Base-by-base conservation (phyloP, 2,329 filamentous ascomycete species). In the Pestalotiopsis sp. region DNA sequence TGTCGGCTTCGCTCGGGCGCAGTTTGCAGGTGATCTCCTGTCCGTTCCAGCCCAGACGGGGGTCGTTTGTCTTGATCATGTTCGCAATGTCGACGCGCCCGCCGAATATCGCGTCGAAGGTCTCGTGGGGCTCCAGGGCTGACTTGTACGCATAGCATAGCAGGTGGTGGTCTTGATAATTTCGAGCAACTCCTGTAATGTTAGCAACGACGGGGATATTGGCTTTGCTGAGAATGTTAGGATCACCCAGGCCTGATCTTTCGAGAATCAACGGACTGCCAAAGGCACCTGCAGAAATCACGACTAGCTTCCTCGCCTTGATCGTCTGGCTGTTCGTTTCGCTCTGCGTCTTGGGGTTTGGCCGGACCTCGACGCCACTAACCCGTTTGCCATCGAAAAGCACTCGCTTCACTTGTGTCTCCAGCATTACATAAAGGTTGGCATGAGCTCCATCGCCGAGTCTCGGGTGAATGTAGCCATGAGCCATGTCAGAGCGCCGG, bases 361-460 rank as follows among this genome's bases (percentile, higher is more conserved):
- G 67, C 31, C 68, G 67, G 38, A 69, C 71, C 17, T 62, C 64
- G 6, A 75, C 68, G 3, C 73, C 73, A 13, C 27, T 25, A 4
- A 72, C 73, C 45, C 41, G 68, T 45, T 68, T 49, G 20, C 27
- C 59, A 1, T 74, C 71, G 13, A 74, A 69, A 2, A 76, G 13
- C 17, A 76, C 69, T 1, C 71, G 68, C 4, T 57, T 57, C 2
- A 89, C 86, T 70, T 85, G 84, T 5, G 84, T 82, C 69, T 89
- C 82, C 0, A 84, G 79, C 6, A 89, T 76, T 5, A 89, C 82
- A 65, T 88, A 83, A 1, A 90, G 79, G 64, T 87, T 87, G 0
- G 83, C 80, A 66, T 86, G 81, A 17, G 82, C 75, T 2, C 68
- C 74, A 66, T 81, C 80, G 66, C 84, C 77, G 0, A 88, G 76